These are phyloP conservation scores for Stylonectria norvegica DNA, from an alignment of 2,329 filamentous ascomycete species.

Conservation along the genomic window DNA sequence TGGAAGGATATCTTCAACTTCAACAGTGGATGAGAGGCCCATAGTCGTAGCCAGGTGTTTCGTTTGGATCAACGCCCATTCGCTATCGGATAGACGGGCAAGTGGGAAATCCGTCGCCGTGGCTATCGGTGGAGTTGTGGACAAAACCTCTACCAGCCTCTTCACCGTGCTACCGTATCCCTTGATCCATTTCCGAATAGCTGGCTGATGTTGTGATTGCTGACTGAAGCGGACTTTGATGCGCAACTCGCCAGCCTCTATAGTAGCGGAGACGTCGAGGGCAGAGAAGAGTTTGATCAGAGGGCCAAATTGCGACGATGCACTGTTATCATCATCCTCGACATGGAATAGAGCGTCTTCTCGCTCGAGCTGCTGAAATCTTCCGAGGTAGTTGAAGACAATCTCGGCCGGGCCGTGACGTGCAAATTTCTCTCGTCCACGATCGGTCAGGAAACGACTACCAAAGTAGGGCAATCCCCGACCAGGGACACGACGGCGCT, in stretches of 20 bases:
- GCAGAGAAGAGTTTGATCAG: neutral
- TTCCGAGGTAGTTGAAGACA: conserved; percentile 20
- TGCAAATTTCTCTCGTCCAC: neutral
- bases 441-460: conserved; percentile 1
- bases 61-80: conserved; percentile 9
- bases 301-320: neutral
- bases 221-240: neutral
- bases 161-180: too few relatives aligned
- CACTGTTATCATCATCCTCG: neutral
- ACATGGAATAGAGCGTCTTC: conserved; percentile 8
- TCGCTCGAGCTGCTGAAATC: conserved; percentile 4
- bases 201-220: neutral
- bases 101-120: neutral
- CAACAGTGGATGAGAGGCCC: conserved; percentile 1
- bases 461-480: conserved; percentile 9
- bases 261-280: too few relatives aligned
- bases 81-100: neutral
- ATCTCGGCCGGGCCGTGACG: conserved; percentile 13
- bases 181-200: neutral
- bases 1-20: conserved; percentile 17
- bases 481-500: neutral
- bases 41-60: conserved; percentile 5
- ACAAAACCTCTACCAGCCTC: too few relatives aligned
- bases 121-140: too few relatives aligned
- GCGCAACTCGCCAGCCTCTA: neutral